Base-by-base conservation (phyloP, 345 rosid species). In the Populus euphratica region DNA sequence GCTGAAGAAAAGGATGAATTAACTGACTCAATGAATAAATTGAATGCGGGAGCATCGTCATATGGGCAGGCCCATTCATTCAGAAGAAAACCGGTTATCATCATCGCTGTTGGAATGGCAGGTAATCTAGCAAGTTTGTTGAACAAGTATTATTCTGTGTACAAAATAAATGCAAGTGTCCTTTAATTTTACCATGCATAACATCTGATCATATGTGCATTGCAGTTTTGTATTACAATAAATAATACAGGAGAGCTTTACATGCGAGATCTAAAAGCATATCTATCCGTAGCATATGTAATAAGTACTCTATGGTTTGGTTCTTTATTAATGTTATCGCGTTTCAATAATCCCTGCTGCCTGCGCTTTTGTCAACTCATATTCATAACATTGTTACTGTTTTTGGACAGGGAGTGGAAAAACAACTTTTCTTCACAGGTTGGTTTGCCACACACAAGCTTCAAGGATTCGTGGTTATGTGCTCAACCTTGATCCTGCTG, bases 81-180 rank as follows among this genome's bases (percentile, higher is more conserved):
- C 86, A 88, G 82, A 86, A 91, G 81, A 84, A 92, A 91, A 85
- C 97, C 97, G 20, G 73, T 90, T 63, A 83, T 91, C 72, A 83
- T 92, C 4, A 86, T 92, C 80, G 92, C 91, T 78, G 89, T 92
- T 5, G 97, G 97, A 76, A 92, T 92, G 97, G 95, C 97, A 74
- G 97, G 95, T 91, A 73, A 68, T 68, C 18, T 44, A 14, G 35
- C 69, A 52, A 52, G 66, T 72, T 43, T 5, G 33, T 43, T 23
- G 49, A 31, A 33, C 7, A 36, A 11, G 8, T 20, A 11, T 5
- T 33, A 6, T 73, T 18, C 21, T 52, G 67, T 75, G 8, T 17
- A 78, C 9, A 50, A 50, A 50, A 50, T 13, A 50, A 50, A 50
- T 50, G 2, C 9, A 6, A 0, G 8, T 50, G 21, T 5, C n/a